These are phyloP conservation scores for Paramecium caudatum DNA, from an alignment of 73 alveolate species.

Conservation along the genomic window DNA sequence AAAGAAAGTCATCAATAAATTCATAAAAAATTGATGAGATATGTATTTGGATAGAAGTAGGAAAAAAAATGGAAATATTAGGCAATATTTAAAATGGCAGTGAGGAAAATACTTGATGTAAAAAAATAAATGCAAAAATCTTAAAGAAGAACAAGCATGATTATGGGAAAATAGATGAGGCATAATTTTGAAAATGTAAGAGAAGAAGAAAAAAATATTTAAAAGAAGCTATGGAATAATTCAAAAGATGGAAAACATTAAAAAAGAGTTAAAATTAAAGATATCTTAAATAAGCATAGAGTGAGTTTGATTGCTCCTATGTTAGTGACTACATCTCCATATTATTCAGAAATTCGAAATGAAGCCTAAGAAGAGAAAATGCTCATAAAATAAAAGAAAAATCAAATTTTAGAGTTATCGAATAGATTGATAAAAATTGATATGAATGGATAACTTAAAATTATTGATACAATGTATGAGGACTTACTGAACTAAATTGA, in stretches of 20 bases:
- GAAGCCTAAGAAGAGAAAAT: constrained; percentile 1
- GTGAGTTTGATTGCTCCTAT: background rate
- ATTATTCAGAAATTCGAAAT: background rate
- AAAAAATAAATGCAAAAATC: background rate
- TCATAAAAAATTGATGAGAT: background rate
- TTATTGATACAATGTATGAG: background rate
- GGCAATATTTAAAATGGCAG: constrained; percentile 58
- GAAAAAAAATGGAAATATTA: constrained; percentile 21
- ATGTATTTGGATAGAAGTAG: background rate
- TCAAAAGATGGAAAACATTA: background rate
- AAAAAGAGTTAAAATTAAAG: constrained; percentile 31
- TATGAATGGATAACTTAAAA: background rate
- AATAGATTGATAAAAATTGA: constrained; percentile 20
- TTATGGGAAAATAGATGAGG: background rate
- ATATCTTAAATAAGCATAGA: background rate
- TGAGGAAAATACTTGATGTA: constrained; percentile 1
- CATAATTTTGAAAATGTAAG: background rate
- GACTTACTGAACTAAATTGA: constrained; percentile 34
- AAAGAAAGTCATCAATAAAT: background rate
- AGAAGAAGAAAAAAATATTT: background rate
- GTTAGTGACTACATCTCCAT: background rate
- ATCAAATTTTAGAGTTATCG: background rate
- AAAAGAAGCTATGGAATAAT: background rate
- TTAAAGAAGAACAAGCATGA: background rate
- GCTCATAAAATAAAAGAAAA: background rate